phyloP scores from a whole-genome alignment of 495 filamentous ascomycete genomes.

The Neurospora intermedia region DNA sequence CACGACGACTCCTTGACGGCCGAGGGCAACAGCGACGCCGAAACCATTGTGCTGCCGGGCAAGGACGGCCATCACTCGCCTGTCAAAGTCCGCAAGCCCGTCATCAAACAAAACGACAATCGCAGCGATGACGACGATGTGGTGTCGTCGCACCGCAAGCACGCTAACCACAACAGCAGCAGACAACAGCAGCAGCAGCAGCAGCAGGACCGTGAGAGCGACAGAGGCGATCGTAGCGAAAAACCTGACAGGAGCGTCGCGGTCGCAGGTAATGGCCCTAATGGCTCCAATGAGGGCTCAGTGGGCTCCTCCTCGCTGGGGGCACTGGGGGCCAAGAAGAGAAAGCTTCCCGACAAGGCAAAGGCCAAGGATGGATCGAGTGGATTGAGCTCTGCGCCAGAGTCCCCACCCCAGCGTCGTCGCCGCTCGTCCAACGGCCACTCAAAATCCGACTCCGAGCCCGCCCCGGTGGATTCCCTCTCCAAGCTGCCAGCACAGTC shows the following conservation, averaged over 20 bases:
- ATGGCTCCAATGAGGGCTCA: slow-evolving; percentile 6
- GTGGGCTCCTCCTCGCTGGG: slow-evolving; percentile 11
- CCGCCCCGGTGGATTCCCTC: slow-evolving; percentile 21
- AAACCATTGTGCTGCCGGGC: slow-evolving; percentile 67
- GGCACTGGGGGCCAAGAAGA: slow-evolving; percentile 36
- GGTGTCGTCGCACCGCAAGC: slow-evolving; percentile 25
- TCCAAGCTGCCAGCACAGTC: slow-evolving; percentile 22
- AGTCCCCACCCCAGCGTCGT: slow-evolving; percentile 34
- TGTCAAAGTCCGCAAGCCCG: slow-evolving; percentile 51
- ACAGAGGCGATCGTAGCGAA: slow-evolving; percentile 22
- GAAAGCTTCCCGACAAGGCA: slow-evolving; percentile 32
- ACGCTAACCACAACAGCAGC: slow-evolving; percentile 15
- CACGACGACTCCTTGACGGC: slow-evolving; percentile 31
- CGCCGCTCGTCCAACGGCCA: slow-evolving; percentile 30
- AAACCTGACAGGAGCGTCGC: slow-evolving; percentile 15
- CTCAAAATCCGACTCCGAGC: slow-evolving; percentile 38
- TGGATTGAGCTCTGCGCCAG: slow-evolving; percentile 43
- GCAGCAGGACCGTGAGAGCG: slow-evolving; percentile 12
- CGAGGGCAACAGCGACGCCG: slow-evolving; percentile 65
- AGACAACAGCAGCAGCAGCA: neutral
- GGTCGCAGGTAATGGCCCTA: slow-evolving; percentile 7
- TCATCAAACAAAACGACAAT: slow-evolving; percentile 57
- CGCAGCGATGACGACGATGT: slow-evolving; percentile 35
- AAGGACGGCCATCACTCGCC: slow-evolving; percentile 58
- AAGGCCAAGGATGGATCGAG: slow-evolving; percentile 39